Evolutionary conservation across 2,329 filamentous ascomycete species (phyloP), one percentile per base, ranked within the genome.

Genomic region (Claviceps fusiformis): DNA sequence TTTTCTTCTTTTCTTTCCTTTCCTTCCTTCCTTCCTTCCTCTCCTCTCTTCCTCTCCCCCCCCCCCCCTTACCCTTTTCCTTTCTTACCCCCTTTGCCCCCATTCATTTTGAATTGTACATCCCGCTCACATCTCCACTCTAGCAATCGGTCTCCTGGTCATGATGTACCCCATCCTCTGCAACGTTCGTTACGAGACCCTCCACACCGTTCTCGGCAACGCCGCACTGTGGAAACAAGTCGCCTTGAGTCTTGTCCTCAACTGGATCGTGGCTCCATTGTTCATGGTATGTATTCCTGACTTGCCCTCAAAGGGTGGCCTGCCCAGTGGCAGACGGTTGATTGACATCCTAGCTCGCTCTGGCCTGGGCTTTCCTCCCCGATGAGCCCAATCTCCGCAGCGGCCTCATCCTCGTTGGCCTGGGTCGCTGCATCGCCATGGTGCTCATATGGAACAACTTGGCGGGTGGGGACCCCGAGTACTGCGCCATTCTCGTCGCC

Each of bases 111-210:
- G 9, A 45, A 45, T 13, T 24, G 5, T 4, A n/a, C 17, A 44
- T 19, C 5, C 17, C 37, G 4, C 37, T 3, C 2, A 41, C 37
- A 41, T 41, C 37, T 5, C 39, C 17, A 5, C 5, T 8, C 1
- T 19, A 87, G 88, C 89, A 0, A 73, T 95, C 50, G 89, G 89
- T 0, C 71, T 95, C 0, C 75, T 95, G 1, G 83, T 95, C 46
- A 95, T 95, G 89, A 95, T 95, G 88, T 95, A 93, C 64, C 90
- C 89, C 0, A 95, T 95, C 57, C 73, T 95, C 0, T 95, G 88
- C 76, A 93, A 93, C 67, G 86, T 95, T 6, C 81, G 81, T 45
- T 93, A 82, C 68, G 89, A 95, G 67, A 79, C 80, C 0, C 70
- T 95, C 10, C 87, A 89, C 66, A 71, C 78, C 3, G 72, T 89